Base-by-base conservation (phyloP, 257 asterid genomes). In the Primulina eburnea region DNA sequence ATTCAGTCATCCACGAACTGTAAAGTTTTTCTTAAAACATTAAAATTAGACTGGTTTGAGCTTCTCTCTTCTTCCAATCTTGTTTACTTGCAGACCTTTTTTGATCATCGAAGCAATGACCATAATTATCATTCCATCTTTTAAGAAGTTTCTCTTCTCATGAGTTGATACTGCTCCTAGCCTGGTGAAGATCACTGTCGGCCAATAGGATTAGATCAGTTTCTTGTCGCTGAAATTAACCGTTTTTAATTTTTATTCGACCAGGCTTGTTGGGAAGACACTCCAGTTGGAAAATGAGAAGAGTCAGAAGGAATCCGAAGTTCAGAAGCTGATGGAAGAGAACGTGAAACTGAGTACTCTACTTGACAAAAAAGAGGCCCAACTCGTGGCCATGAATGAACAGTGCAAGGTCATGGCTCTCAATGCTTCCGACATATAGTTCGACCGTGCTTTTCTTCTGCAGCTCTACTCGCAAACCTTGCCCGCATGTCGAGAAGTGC, bases 341-440 rank as follows among this genome's bases (percentile, higher is more conserved):
- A 94, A 94, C 47, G 88, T 86, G 62, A 84, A 84, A 69, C 80
- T 94, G 70, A 81, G 80, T 65, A 80, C 90, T 82, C 82, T 77
- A 38, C 95, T 91, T 47, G 99, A 91, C 86, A 85, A 91, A 82
- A 94, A 94, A 83, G 99, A 94, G 76, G 99, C 99, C 73, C 99
- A 94, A 71, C 97, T 94, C 10, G 71, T 85, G 57, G 99, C 99
- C 78, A 88, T 94, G 99, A 94, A 88, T 47, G 99, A 91, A 83
- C 97, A 94, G 76, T 94, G 97, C 87, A 94, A 94, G 82, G 84
- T 94, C 60, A 88, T 94, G 96, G 99, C 96, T 12, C 83, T 94
- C 33, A 85, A 78, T 72, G 84, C 92, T 66, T 85, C 87, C 74
- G 80, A 83, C 72, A 75, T 85, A 53, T 87, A 82, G 80, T 74